Conservation (phyloP, 345 rosid genomes). For the Lepidium africanum region DNA sequence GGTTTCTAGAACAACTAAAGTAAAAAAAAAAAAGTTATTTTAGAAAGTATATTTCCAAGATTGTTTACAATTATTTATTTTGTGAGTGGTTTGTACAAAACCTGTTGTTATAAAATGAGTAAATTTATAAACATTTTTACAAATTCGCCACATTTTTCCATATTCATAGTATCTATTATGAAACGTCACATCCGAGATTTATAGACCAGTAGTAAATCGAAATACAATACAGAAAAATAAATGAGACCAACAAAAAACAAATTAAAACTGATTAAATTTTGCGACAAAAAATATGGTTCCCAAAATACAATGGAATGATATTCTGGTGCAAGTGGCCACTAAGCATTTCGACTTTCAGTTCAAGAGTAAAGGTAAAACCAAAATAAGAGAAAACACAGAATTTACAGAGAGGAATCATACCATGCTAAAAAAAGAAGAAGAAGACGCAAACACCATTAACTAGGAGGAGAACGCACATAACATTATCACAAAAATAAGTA, state of each 20-base stretch:
- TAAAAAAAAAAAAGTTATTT: background rate
- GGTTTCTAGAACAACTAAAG: constrained; percentile 12
- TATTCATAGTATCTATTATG: background rate
- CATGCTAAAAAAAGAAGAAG: constrained; percentile 3
- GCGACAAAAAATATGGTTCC: background rate
- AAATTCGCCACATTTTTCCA: background rate
- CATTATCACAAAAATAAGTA: background rate
- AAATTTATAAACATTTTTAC: background rate
- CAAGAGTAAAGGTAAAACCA: background rate
- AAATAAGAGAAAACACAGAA: background rate
- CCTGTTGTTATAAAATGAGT: background rate
- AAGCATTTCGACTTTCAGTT: background rate
- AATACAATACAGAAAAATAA: background rate
- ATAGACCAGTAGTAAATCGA: background rate
- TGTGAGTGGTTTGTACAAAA: background rate
- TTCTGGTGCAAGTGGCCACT: constrained; percentile 5
- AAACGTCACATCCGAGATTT: background rate
- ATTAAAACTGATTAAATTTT: background rate
- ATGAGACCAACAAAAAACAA: background rate
- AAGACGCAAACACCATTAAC: constrained; percentile 10
- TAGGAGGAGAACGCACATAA: background rate
- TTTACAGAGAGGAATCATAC: constrained; percentile 14
- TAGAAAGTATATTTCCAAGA: background rate
- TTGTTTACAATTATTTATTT: background rate
- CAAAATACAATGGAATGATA: background rate